Evolutionary conservation across 495 filamentous ascomycete species (phyloP).

Genomic region (Talaromyces liani): DNA sequence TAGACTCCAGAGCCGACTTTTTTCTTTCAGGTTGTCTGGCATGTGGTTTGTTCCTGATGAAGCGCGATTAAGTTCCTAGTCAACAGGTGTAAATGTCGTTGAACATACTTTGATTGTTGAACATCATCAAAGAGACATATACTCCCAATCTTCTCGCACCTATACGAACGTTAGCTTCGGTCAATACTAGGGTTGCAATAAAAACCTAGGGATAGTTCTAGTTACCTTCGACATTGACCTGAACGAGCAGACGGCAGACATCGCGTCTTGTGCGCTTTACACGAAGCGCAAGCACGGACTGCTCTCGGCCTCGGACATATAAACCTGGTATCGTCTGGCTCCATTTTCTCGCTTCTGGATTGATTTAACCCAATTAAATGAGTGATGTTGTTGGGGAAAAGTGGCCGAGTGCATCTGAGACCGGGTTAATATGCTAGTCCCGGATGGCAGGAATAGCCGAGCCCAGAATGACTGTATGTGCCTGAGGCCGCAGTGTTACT

Average conservation of each 20-base stretch:
- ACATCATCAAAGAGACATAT: not conserved
- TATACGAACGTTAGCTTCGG: not conserved
- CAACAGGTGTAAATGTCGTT: not conserved
- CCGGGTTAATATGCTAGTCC: not conserved
- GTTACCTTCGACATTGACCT: slow-evolving; percentile 3
- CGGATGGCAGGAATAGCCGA: slow-evolving; percentile 7
- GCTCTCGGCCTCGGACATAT: slow-evolving; percentile 5
- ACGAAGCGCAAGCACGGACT: not conserved
- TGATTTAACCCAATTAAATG: not conserved
- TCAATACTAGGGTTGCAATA: not conserved
- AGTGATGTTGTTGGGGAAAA: not conserved
- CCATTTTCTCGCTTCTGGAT: not conserved
- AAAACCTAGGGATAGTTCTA: not conserved
- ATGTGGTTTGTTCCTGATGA: not conserved
- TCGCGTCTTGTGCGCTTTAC: slow-evolving; percentile 4
- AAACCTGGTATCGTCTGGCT: not conserved
- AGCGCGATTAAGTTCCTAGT: not conserved
- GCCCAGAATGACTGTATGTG: not conserved
- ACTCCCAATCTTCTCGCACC: slow-evolving; percentile 3
- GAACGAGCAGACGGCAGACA: slow-evolving; percentile 2
- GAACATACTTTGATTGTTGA: not conserved
- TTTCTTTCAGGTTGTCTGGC: not conserved
- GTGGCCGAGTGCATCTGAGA: not conserved
- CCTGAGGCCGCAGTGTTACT: not conserved
- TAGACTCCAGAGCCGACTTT: not conserved